These are phyloP conservation scores for Mycena indigotica DNA, from an alignment of 768 basidiomycete genomes.

Conservation along the genomic window DNA sequence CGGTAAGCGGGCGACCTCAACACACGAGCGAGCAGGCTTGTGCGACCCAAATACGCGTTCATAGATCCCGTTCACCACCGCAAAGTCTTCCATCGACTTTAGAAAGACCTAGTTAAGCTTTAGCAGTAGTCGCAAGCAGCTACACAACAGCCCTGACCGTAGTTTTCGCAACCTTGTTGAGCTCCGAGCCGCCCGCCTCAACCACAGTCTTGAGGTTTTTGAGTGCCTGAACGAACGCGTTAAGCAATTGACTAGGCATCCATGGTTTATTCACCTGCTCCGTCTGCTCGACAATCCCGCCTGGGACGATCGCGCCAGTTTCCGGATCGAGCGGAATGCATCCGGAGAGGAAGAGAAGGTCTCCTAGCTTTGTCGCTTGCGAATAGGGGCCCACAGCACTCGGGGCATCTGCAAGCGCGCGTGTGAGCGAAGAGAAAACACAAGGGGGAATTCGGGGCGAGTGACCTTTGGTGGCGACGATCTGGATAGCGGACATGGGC, in stretches of 20 bases:
- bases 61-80: constrained; percentile 78
- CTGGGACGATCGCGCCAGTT: constrained; percentile 68
- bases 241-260: neutral
- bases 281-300: constrained; percentile 80
- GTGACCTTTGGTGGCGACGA: constrained; percentile 45
- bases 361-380: constrained; percentile 81
- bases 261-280: too few species aligned
- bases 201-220: constrained; percentile 85
- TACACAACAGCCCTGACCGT: constrained; percentile 74
- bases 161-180: constrained; percentile 86
- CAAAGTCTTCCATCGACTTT: constrained; percentile 92
- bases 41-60: constrained; percentile 83
- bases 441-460: too few species aligned
- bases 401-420: constrained; percentile 59
- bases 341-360: constrained; percentile 88
- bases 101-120: constrained; percentile 92
- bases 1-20: constrained; percentile 87
- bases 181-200: constrained; percentile 75
- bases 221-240: constrained; percentile 54
- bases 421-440: neutral
- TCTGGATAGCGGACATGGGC: constrained; percentile 38
- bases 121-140: too few species aligned
- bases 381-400: constrained; percentile 86
- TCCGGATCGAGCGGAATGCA: constrained; percentile 81
- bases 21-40: constrained; percentile 90